Percentiles rank a stretch among this genome's conserved stretches.
Evolutionary conservation across 805 yeast genomes (phyloP).

Genomic region (Suhomyces prunicola): DNA sequence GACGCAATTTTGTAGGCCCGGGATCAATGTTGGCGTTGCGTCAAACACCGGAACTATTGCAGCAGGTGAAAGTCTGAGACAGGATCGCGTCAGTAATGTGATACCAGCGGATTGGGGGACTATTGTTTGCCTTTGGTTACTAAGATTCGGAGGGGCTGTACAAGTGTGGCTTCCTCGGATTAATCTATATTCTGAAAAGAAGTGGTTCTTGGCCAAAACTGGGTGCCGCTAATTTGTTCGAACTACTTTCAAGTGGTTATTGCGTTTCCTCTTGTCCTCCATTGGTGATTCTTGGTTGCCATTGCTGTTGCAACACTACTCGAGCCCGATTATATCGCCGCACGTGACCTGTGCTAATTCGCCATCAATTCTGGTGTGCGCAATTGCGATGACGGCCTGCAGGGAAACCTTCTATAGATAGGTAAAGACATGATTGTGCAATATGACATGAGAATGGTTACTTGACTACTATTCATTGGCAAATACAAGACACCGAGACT

Average conservation of each 20-base stretch:
- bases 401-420: not conserved
- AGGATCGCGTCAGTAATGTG: not conserved
- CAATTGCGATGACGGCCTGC: not conserved
- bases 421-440: not conserved
- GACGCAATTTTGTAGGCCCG: not conserved
- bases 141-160: not conserved
- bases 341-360: conserved; percentile 9
- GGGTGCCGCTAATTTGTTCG: not conserved
- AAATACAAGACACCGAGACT: too few species aligned
- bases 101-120: not conserved
- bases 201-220: not conserved
- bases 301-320: not conserved
- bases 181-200: not conserved
- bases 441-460: not conserved
- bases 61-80: not conserved
- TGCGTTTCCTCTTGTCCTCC: not conserved
- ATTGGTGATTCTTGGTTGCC: not conserved
- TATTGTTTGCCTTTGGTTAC: not conserved
- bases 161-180: not conserved
- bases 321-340: conserved; percentile 2
- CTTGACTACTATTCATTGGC: too few species aligned
- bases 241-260: not conserved
- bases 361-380: not conserved
- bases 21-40: not conserved
- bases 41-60: not conserved